Evolutionary conservation across 2,329 filamentous ascomycete genomes (phyloP).

Genomic region (Neopestalotiopsis clavispora): DNA sequence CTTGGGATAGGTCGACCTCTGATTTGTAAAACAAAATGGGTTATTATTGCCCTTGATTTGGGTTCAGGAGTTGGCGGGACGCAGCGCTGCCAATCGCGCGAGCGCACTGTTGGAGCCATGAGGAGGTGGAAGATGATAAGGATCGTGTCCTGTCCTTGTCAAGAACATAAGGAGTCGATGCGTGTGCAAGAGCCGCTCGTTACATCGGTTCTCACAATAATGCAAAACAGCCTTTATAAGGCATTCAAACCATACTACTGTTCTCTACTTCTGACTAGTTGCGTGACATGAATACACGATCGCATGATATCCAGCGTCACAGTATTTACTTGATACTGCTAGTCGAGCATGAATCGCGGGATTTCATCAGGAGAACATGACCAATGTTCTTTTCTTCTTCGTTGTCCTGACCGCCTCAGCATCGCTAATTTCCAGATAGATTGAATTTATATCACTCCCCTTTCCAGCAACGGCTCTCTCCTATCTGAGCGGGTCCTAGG

Average conservation of each 20-base stretch:
- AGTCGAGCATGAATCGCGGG: too few species aligned
- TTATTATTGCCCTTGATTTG: not conserved
- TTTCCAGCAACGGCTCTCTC: not conserved
- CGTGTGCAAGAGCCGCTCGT: not conserved
- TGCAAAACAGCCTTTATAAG: not conserved
- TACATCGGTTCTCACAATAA: not conserved
- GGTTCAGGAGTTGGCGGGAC: not conserved
- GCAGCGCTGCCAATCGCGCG: not conserved
- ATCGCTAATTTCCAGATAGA: not conserved
- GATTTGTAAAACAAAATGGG: not conserved
- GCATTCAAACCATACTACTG: not conserved
- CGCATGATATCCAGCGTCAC: not conserved
- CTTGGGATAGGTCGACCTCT: not conserved
- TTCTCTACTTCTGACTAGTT: not conserved
- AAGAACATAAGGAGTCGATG: not conserved
- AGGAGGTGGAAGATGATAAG: not conserved
- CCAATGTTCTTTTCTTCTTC: too few species aligned
- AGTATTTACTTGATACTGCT: too few species aligned
- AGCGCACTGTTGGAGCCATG: not conserved
- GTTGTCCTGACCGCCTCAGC: too few species aligned
- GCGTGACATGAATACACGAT: not conserved
- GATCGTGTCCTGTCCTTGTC: not conserved
- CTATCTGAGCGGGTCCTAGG: not conserved
- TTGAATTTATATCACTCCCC: not conserved
- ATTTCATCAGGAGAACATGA: too few species aligned